phyloP scores from a whole-genome alignment of 306 rosid species.

The Sicyos baderoa region DNA sequence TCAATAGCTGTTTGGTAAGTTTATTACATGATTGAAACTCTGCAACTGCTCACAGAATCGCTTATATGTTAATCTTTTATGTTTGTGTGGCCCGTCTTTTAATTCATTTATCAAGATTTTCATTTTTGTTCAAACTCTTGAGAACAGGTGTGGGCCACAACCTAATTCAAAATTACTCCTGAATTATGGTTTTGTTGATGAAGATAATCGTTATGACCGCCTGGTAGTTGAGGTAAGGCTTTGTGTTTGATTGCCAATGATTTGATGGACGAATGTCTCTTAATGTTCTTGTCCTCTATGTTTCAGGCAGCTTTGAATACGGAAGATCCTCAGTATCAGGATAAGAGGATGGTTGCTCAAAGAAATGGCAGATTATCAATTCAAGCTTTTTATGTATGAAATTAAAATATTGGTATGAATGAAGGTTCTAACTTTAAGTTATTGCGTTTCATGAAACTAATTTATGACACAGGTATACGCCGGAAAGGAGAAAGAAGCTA shows the following conservation, averaged over 20 bases:
- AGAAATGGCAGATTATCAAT: conserved; percentile 78
- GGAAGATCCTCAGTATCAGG: conserved; percentile 95
- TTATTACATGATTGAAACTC: conserved; percentile 15
- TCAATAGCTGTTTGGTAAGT: conserved; percentile 82
- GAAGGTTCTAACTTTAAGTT: conserved; percentile 6
- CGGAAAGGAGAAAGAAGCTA: conserved; percentile 82
- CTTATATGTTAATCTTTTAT: not conserved
- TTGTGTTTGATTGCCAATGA: conserved; percentile 14
- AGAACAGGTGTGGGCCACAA: conserved; percentile 96
- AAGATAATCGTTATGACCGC: conserved; percentile 68
- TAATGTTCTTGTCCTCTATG: conserved; percentile 20
- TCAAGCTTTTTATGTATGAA: conserved; percentile 60
- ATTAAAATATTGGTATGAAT: conserved; percentile 22
- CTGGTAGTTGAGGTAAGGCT: conserved; percentile 55
- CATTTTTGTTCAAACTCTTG: conserved; percentile 14
- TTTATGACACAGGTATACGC: conserved; percentile 43
- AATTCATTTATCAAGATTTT: not conserved
- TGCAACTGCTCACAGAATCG: conserved; percentile 13
- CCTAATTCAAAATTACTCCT: conserved; percentile 83
- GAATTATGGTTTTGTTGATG: conserved; percentile 92
- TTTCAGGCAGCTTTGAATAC: conserved; percentile 83
- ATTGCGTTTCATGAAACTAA: conserved; percentile 18
- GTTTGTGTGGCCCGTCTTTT: not conserved
- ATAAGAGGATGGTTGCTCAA: conserved; percentile 90
- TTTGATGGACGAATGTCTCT: conserved; percentile 3